phyloP scores from a whole-genome alignment of 805 yeast species.

The Spathaspora sp. region DNA sequence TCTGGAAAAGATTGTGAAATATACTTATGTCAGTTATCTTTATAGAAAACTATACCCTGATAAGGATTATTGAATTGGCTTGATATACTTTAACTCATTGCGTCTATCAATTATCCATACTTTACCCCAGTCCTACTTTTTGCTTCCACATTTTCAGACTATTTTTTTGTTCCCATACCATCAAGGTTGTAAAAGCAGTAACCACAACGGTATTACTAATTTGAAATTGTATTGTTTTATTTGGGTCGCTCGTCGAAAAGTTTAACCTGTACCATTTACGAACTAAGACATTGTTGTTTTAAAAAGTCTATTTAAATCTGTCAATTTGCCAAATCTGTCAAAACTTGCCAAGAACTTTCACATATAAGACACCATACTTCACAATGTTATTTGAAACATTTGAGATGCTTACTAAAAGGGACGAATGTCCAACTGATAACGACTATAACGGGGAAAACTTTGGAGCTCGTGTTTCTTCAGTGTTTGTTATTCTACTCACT shows the following conservation, averaged over 20 bases:
- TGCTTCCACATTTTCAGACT: not conserved
- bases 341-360: not conserved
- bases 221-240: not conserved
- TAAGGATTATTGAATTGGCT: too few species aligned
- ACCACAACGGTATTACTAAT: not conserved
- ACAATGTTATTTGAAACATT: conserved; percentile 1
- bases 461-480: conserved; percentile 56
- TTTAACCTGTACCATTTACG: not conserved
- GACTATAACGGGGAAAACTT: conserved; percentile 42
- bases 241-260: not conserved
- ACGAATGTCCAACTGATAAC: conserved; percentile 36
- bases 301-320: not conserved
- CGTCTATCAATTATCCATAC: not conserved
- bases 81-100: too few species aligned
- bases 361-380: not conserved
- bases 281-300: not conserved
- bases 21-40: too few species aligned
- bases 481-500: conserved; percentile 57
- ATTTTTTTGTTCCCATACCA: not conserved
- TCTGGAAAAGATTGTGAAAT: not conserved
- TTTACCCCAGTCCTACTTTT: not conserved
- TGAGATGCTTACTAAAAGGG: conserved; percentile 40
- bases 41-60: not conserved
- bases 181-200: not conserved
- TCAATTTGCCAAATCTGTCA: not conserved